phyloP scores from a whole-genome alignment of 2,329 filamentous ascomycete species.

The Shiraia sp. region DNA sequence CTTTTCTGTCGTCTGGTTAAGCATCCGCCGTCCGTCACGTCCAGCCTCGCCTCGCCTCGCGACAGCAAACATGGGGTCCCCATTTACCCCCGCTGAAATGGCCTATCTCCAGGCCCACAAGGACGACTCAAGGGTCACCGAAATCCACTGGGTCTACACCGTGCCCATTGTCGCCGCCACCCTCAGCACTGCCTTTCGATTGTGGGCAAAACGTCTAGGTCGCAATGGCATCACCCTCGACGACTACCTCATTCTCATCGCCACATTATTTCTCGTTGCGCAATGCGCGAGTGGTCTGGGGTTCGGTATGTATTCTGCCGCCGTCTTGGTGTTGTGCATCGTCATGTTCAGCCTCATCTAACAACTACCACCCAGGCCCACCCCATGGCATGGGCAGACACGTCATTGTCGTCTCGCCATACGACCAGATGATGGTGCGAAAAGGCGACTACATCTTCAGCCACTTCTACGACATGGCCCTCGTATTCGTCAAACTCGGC shows the following conservation, averaged over 20 bases:
- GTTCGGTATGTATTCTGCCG: conserved; percentile 24
- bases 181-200: conserved; percentile 28
- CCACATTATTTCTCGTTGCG: conserved; percentile 36
- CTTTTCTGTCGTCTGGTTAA: neutral
- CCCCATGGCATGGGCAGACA: conserved; percentile 40
- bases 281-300: conserved; percentile 34
- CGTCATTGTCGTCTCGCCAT: conserved; percentile 30
- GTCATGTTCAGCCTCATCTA: no score
- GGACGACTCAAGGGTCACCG: conserved; percentile 30
- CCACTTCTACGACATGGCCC: conserved; percentile 40
- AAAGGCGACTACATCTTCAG: conserved; percentile 42
- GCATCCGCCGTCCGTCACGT: conserved; percentile 2
- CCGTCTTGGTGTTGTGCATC: neutral
- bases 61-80: conserved; percentile 21
- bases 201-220: conserved; percentile 36
- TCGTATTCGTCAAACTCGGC: conserved; percentile 36
- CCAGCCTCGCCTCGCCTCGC: conserved; percentile 3
- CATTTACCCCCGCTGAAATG: conserved; percentile 33
- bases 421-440: conserved; percentile 36
- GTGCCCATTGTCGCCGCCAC: conserved; percentile 33
- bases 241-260: conserved; percentile 37
- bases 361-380: conserved; percentile 28
- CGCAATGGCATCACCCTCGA: conserved; percentile 38
- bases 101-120: conserved; percentile 34
- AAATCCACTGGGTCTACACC: conserved; percentile 39